Base-by-base conservation (phyloP, 2,329 filamentous ascomycete genomes). In the Pseudopithomyces chartarum region DNA sequence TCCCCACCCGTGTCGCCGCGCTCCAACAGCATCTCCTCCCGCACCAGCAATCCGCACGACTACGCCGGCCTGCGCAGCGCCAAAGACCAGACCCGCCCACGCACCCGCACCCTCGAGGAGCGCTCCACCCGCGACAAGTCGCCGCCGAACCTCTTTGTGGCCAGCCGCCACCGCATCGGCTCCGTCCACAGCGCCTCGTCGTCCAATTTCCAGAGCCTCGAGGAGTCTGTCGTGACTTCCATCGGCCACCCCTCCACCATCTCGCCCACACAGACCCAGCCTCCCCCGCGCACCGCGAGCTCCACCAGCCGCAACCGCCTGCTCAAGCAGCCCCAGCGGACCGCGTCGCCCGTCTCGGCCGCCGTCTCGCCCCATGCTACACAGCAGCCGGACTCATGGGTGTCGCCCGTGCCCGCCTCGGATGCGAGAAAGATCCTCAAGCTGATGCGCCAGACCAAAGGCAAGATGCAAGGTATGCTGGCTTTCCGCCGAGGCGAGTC, bases 381-480 rank as follows among this genome's bases (percentile, higher is more conserved):
- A 20, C 57, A 55, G 52, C 69, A 55, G 50, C 68, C 73, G 15
- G 73, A 76, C 56, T 73, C 73, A 40, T 75, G 72, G 69, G 59
- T 72, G 34, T 59, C 71, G 69, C 65, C 79, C 54, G 64, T 78
- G 47, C 82, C 84, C 34, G 87, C 87, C 3, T 82, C 85, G 19
- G 88, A 92, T 74, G 86, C 89, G 38, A 88, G 88, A 64, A 90
- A 87, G 68, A 83, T 94, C 23, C 78, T 92, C 52, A 82, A 86
- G 65, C 77, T 95, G 57, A 94, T 95, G 90, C 90, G 88, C 73
- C 87, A 84, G 22, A 79, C 92, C 6, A 90, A 88, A 67, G 91
- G 91, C 26, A 85, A 87, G 62, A 95, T 94, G 90, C 87, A 87
- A 66, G 91, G 91, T 54, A 87, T 89, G 63, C 81, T 92, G 29